Base-by-base conservation (phyloP, 2,329 filamentous ascomycete species). In the Fusarium xylarioides region DNA sequence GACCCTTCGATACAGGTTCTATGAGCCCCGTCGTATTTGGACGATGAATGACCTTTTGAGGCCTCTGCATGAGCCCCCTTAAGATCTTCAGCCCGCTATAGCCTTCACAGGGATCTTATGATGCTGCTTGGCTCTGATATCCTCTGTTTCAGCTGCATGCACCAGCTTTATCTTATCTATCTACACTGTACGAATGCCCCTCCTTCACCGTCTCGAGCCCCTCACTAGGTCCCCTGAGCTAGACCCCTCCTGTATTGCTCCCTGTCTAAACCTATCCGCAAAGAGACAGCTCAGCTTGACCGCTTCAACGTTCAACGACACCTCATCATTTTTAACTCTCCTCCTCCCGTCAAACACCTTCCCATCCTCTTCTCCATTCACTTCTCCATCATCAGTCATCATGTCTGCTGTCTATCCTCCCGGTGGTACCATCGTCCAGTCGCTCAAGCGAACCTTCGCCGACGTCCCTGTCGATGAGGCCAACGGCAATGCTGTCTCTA, bases 381-480 rank as follows among this genome's bases (percentile, higher is more conserved):
- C 42, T 57, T 40, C 34, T 66, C 40, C 44, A 38, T 52, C 54
- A 70, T 56, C 65, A 44, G 35, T 62, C 77, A 85, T 78, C 79
- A 91, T 91, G 88, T 85, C 89, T 76, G 79, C 81, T 68, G 79
- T 82, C 56, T 85, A 88, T 75, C 90, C 92, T 63, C 83, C 89
- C 54, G 92, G 90, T 74, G 89, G 89, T 78, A 97, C 95, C 78
- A 95, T 95, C 86, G 92, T 98, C 84, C 91, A 97, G 81, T 93
- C 91, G 77, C 88, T 97, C 83, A 93, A 93, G 86, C 89, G 88
- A 81, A 95, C 93, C 78, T 99, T 97, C 85, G 87, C 88, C 73
- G 90, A 95, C 77, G 95, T 98, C 61, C 91, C 93, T 19, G 83
- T 97, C 77, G 90, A 94, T 78, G 86, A 88, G 70, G 87, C 88